These are phyloP conservation scores for Strobilomyces echinocephalus DNA, from an alignment of 768 basidiomycete species.

Conservation along the genomic window DNA sequence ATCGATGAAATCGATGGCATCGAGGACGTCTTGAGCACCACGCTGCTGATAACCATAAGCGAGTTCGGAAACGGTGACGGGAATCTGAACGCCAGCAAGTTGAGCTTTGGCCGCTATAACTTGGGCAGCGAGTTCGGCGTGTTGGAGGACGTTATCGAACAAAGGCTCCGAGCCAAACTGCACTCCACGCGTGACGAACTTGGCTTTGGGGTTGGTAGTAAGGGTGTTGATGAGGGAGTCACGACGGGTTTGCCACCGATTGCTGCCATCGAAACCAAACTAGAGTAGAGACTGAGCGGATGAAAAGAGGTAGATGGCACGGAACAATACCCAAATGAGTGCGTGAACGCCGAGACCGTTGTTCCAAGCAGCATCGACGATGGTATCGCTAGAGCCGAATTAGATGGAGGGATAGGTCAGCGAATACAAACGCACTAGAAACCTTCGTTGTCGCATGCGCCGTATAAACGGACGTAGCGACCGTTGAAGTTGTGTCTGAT, in stretches of 20 bases:
- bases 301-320: not conserved
- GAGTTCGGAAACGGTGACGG: constrained; percentile 45
- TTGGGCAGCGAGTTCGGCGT: not conserved
- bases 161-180: constrained; percentile 73
- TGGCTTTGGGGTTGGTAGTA: constrained; percentile 56
- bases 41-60: constrained; percentile 54
- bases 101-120: not conserved
- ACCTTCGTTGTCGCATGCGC: constrained; percentile 5
- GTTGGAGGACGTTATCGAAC: constrained; percentile 37
- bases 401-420: constrained; percentile 12
- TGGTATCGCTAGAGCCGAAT: constrained; percentile 40
- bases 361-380: constrained; percentile 65
- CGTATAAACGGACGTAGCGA: constrained; percentile 57
- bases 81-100: not conserved
- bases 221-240: constrained; percentile 48
- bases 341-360: constrained; percentile 69
- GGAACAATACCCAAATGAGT: constrained; percentile 63
- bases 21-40: constrained; percentile 35
- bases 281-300: not conserved
- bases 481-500: constrained; percentile 56
- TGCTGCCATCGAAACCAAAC: constrained; percentile 37
- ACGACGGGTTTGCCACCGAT: constrained; percentile 52
- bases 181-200: constrained; percentile 57
- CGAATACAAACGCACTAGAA: constrained; percentile 31
- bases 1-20: constrained; percentile 52